Percentiles rank a stretch among this genome's conserved stretches.
Conservation (phyloP, 345 rosid genomes). For the Brassica incana region DNA sequence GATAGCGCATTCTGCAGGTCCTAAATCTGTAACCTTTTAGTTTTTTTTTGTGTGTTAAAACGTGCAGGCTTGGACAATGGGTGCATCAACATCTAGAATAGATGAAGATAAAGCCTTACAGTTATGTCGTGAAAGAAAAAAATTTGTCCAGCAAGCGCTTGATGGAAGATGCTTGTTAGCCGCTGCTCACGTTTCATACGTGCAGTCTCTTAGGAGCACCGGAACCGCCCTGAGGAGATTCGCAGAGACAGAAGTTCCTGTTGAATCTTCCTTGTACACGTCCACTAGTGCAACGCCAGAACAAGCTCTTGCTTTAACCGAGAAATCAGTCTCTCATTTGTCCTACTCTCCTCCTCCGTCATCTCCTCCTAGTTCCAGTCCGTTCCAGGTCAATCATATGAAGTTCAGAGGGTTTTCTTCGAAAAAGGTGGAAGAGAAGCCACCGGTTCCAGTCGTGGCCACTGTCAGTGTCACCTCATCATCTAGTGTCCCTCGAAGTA, state of each 20-base stretch:
- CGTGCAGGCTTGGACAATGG: constrained; percentile 49
- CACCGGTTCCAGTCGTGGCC: constrained; percentile 49
- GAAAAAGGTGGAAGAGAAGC: constrained; percentile 71
- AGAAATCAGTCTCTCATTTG: constrained; percentile 60
- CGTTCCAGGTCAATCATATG: constrained; percentile 64
- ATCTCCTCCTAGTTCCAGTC: constrained; percentile 53
- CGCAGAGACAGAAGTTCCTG: constrained; percentile 70
- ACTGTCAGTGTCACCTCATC: constrained; percentile 49
- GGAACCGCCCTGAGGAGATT: constrained; percentile 76
- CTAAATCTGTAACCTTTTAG: neutral
- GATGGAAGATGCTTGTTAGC: constrained; percentile 94
- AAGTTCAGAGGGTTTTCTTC: constrained; percentile 61
- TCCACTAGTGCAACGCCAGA: constrained; percentile 81
- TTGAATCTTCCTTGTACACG: constrained; percentile 70
- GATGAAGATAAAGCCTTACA: constrained; percentile 88
- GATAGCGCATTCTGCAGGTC: neutral
- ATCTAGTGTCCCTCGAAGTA: constrained; percentile 50
- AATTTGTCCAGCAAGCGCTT: constrained; percentile 79
- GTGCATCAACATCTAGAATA: constrained; percentile 62
- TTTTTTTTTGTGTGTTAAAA: neutral
- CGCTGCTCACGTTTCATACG: constrained; percentile 69
- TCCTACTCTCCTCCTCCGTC: constrained; percentile 59
- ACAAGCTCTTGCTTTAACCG: constrained; percentile 62
- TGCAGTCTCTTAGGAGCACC: constrained; percentile 67
- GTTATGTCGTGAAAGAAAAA: constrained; percentile 88